A percentile compares a stretch with the other conserved stretches of the same genome.
Evolutionary conservation across 2,329 filamentous ascomycete genomes (phyloP).

Genomic region (Penicillium sp.): DNA sequence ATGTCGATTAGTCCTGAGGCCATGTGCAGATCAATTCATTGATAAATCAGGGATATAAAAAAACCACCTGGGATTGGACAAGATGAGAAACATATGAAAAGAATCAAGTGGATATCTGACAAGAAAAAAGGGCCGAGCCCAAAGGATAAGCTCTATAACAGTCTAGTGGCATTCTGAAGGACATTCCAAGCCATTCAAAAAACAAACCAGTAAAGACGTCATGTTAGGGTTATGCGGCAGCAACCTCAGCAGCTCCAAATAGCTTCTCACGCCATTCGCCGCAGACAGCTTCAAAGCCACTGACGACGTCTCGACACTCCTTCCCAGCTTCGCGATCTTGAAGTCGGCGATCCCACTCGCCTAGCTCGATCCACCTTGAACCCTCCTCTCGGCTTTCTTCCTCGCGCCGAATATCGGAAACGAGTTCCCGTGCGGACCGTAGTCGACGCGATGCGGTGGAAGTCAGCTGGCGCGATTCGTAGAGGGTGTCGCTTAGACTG

Average conservation of each 20-base stretch:
- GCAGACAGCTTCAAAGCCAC: constrained; percentile 89
- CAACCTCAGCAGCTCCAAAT: constrained; percentile 50
- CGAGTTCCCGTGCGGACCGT: constrained; percentile 77
- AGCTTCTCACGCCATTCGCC: constrained; percentile 78
- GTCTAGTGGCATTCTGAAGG: constrained; percentile 3
- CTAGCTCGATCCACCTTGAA: constrained; percentile 74
- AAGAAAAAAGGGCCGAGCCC: background rate
- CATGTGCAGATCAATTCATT: constrained; percentile 8
- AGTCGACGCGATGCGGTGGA: constrained; percentile 77
- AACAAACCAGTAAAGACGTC: constrained; percentile 1
- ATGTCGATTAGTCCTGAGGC: constrained; percentile 2
- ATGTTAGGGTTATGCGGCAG: constrained; percentile 27
- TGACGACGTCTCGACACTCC: constrained; percentile 83
- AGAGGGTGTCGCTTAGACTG: constrained; percentile 83
- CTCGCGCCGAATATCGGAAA: constrained; percentile 80
- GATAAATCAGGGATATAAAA: constrained; percentile 9
- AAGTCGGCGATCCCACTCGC: constrained; percentile 79
- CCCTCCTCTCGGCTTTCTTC: constrained; percentile 80
- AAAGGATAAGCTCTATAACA: constrained; percentile 10
- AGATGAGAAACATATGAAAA: constrained; percentile 4
- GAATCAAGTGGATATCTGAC: constrained; percentile 19
- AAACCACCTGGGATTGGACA: constrained; percentile 4
- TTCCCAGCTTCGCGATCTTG: constrained; percentile 75
- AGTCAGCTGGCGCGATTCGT: constrained; percentile 89
- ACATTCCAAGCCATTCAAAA: background rate